These are phyloP conservation scores for Plicaturopsis crispa DNA, from an alignment of 768 basidiomycete genomes.

Conservation along the genomic window DNA sequence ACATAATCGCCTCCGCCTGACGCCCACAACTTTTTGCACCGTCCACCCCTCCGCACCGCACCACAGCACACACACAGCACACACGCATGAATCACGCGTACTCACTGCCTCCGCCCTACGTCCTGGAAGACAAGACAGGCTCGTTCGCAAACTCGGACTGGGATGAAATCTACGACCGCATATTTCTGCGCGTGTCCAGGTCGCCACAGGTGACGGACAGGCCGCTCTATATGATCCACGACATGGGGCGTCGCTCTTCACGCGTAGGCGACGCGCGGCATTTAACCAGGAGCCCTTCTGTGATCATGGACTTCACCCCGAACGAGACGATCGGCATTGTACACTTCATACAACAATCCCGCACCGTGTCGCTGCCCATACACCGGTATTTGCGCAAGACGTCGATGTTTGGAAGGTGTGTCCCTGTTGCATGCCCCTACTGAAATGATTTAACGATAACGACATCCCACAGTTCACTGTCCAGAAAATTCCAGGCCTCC, in stretches of 20 bases:
- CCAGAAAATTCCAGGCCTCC: slow-evolving; percentile 59
- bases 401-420: slow-evolving; percentile 60
- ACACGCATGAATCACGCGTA: slow-evolving; percentile 3
- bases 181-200: slow-evolving; percentile 57
- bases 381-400: slow-evolving; percentile 55
- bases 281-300: slow-evolving; percentile 42
- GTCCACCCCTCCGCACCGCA: too few relatives aligned
- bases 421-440: slow-evolving; percentile 5
- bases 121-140: slow-evolving; percentile 65
- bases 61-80: too few relatives aligned
- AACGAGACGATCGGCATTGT: slow-evolving; percentile 54
- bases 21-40: too few relatives aligned
- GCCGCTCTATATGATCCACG: slow-evolving; percentile 43
- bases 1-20: too few relatives aligned
- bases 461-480: slow-evolving; percentile 42
- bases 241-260: slow-evolving; percentile 58
- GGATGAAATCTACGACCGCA: slow-evolving; percentile 72
- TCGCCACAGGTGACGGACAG: slow-evolving; percentile 28
- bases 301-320: slow-evolving; percentile 53
- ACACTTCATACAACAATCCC: slow-evolving; percentile 37
- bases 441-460: not conserved
- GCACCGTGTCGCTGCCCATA: slow-evolving; percentile 45
- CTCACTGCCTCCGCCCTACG: slow-evolving; percentile 37
- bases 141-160: slow-evolving; percentile 50
- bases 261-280: slow-evolving; percentile 49